These are phyloP conservation scores for Saxophila tyrrhenica DNA, from an alignment of 495 filamentous ascomycete genomes.

Conservation along the genomic window DNA sequence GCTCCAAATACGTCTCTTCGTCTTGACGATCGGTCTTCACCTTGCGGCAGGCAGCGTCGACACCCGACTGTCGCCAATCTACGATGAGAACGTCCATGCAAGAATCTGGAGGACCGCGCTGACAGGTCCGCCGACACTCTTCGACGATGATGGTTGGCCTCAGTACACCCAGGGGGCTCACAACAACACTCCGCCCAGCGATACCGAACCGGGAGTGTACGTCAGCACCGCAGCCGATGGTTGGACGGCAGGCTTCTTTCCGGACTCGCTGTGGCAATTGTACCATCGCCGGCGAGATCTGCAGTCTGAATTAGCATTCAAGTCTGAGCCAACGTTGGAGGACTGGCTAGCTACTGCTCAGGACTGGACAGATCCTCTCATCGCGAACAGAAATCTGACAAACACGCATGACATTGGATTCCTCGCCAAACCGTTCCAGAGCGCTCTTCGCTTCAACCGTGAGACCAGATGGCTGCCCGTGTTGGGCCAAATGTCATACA, in stretches of 20 bases:
- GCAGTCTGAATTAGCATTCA: background rate
- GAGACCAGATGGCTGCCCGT: background rate
- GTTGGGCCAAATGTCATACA: background rate
- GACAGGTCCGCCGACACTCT: background rate
- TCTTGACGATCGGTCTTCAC: too few species aligned
- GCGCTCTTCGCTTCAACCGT: background rate
- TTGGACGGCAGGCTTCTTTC: background rate
- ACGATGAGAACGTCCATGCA: background rate
- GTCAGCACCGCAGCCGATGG: background rate
- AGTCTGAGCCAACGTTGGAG: background rate
- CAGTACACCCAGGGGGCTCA: background rate
- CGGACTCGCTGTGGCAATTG: background rate
- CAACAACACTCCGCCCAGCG: background rate
- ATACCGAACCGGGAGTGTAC: background rate
- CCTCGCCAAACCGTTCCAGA: background rate
- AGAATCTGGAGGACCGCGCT: background rate
- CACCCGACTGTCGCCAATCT: background rate
- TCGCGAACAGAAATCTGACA: background rate
- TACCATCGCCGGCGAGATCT: background rate
- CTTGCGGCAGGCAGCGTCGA: too few species aligned
- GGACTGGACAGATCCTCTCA: background rate
- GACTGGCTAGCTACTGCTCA: background rate
- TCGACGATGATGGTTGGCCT: background rate
- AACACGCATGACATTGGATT: background rate
- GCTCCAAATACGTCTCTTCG: background rate